Percentiles rank a stretch among this genome's conserved stretches.
These are phyloP conservation scores for Podaxis carcinomalis DNA, from an alignment of 768 basidiomycete species.

Conservation along the genomic window DNA sequence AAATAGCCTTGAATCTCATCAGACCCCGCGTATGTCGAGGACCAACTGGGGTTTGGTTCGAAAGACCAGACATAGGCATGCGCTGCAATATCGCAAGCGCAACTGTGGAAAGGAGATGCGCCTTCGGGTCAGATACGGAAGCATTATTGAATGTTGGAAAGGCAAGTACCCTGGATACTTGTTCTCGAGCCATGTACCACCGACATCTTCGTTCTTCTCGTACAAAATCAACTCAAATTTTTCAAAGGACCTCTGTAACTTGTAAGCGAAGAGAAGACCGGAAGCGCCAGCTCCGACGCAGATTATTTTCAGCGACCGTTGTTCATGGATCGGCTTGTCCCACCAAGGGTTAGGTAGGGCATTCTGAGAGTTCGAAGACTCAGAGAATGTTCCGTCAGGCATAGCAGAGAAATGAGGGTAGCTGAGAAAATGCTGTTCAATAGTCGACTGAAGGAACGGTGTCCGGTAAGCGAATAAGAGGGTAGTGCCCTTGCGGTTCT, in stretches of 20 bases:
- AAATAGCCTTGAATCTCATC: conserved; percentile 22
- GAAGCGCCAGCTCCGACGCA: conserved; percentile 32
- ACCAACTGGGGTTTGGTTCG: conserved; percentile 22
- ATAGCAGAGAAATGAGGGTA: not conserved
- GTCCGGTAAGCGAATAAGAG: too few species aligned
- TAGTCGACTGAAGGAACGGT: too few species aligned
- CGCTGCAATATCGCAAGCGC: conserved; percentile 21
- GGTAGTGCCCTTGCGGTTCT: too few species aligned
- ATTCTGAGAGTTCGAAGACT: not conserved
- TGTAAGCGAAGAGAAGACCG: conserved; percentile 28
- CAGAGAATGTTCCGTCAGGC: not conserved
- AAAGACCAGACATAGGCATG: conserved; percentile 24
- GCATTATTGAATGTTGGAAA: not conserved
- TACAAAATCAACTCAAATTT: conserved; percentile 27
- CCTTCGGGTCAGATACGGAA: not conserved
- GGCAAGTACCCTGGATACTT: conserved; percentile 13
- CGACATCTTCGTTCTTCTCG: conserved; percentile 27
- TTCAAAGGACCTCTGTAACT: conserved; percentile 29
- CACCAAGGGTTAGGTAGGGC: not conserved
- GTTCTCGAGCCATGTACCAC: conserved; percentile 33
- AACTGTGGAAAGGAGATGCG: not conserved
- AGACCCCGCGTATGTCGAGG: conserved; percentile 18
- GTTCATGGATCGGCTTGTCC: conserved; percentile 22
- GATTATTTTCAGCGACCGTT: conserved; percentile 25
- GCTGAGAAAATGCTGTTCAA: not conserved